These are phyloP conservation scores for Eucalyptus camaldulensis DNA, from an alignment of 345 rosid species.

Conservation along the genomic window DNA sequence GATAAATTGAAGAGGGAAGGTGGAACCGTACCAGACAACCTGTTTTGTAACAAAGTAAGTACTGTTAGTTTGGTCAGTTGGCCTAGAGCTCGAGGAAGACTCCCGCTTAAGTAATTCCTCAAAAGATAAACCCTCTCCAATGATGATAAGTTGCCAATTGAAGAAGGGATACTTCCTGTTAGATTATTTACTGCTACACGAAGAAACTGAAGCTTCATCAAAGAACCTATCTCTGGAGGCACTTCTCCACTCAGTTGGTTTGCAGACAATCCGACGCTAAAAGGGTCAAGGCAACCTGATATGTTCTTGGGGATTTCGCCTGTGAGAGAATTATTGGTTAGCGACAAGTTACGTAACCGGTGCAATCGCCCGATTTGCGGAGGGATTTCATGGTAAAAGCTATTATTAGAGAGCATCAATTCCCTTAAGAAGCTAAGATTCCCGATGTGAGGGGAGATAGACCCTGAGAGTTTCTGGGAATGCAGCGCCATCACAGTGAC, in stretches of 20 bases:
- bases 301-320: conserved; percentile 2
- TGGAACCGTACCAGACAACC: conserved; percentile 1
- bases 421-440: not conserved
- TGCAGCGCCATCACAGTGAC: not conserved
- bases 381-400: not conserved
- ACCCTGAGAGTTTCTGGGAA: not conserved
- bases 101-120: not conserved
- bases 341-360: not conserved
- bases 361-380: not conserved
- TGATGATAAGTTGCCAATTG: conserved; percentile 10
- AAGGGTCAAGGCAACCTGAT: not conserved
- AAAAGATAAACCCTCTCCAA: not conserved
- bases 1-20: conserved; percentile 14
- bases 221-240: conserved; percentile 1
- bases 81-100: not conserved
- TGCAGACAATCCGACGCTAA: rapidly evolving
- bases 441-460: not conserved
- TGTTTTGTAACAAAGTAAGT: not conserved
- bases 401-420: not conserved
- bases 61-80: not conserved
- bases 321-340: not conserved
- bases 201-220: not conserved
- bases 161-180: conserved; percentile 6
- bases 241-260: not conserved
- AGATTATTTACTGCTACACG: not conserved